A percentile compares a stretch with the other conserved stretches of the same genome.
phyloP scores from a whole-genome alignment of 2,329 filamentous ascomycete species.

The Plenodomus biglobosus region DNA sequence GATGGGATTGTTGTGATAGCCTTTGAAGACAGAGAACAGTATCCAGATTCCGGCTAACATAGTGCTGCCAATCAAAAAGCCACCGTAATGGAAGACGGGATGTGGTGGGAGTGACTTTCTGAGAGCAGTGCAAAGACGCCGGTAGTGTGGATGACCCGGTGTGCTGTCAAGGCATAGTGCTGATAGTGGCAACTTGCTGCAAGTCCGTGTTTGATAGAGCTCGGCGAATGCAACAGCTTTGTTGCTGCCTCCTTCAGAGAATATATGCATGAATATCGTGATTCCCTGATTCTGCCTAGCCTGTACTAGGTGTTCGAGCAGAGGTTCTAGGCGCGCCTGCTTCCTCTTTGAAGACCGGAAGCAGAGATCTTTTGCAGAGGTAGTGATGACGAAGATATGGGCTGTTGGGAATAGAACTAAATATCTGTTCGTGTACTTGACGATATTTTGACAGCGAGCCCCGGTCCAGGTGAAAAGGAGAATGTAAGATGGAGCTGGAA shows the following conservation, averaged over 20 bases:
- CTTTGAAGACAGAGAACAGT: background rate
- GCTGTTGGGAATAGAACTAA: constrained; percentile 25
- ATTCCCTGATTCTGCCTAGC: constrained; percentile 10
- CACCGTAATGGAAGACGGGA: background rate
- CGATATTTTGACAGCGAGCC: constrained; percentile 24
- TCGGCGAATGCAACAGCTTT: constrained; percentile 31
- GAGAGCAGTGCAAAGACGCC: constrained; percentile 25
- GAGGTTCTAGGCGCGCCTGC: constrained; percentile 21
- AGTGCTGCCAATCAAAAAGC: background rate
- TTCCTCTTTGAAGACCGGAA: constrained; percentile 22
- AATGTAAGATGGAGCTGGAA: constrained; percentile 22
- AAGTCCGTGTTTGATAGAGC: constrained; percentile 18
- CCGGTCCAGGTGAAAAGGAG: constrained; percentile 35
- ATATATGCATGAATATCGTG: constrained; percentile 19
- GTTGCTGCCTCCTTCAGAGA: constrained; percentile 35
- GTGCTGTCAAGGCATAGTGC: constrained; percentile 33
- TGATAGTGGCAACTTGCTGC: constrained; percentile 17
- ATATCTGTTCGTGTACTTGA: constrained; percentile 29
- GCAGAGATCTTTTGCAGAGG: constrained; percentile 27
- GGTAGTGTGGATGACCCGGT: constrained; percentile 27
- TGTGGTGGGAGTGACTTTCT: constrained; percentile 16
- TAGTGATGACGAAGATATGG: constrained; percentile 31
- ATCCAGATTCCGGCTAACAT: background rate
- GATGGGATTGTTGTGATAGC: background rate
- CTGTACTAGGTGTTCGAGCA: constrained; percentile 18